phyloP scores from a whole-genome alignment of 176 grass and related monocot genomes.

The Musa troglodytarum region DNA sequence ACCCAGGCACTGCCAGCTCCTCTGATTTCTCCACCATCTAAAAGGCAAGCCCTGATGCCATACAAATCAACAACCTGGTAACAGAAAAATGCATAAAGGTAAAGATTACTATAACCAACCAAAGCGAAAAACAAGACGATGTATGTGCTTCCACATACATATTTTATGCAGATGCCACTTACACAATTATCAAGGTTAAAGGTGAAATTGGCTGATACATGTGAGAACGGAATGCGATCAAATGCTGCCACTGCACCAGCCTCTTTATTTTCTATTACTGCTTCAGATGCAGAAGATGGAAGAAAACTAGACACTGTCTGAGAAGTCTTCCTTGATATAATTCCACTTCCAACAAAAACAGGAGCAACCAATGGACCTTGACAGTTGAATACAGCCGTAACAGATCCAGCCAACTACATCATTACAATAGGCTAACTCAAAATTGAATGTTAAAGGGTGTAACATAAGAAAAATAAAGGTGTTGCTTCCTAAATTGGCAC shows the following conservation, averaged over 20 bases:
- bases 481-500: neutral
- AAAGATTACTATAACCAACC: neutral
- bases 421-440: constrained; percentile 23
- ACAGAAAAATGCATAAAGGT: neutral
- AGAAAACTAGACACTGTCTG: constrained; percentile 67
- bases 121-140: neutral
- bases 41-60: constrained; percentile 93
- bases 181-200: constrained; percentile 96
- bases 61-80: constrained; percentile 89
- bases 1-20: constrained; percentile 96
- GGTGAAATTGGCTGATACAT: constrained; percentile 93
- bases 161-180: constrained; percentile 24
- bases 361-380: constrained; percentile 96
- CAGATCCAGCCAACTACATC: constrained; percentile 79
- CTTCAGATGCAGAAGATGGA: constrained; percentile 83
- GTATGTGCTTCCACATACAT: neutral
- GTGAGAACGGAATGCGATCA: constrained; percentile 90
- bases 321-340: constrained; percentile 77
- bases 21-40: constrained; percentile 96
- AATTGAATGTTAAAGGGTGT: constrained; percentile 14
- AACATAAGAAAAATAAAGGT: constrained; percentile 17
- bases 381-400: constrained; percentile 95
- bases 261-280: constrained; percentile 90
- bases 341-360: constrained; percentile 97
- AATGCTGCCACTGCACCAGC: constrained; percentile 93